phyloP scores from a whole-genome alignment of 176 grass and related monocot genomes.

The Aegilops speltoides region DNA sequence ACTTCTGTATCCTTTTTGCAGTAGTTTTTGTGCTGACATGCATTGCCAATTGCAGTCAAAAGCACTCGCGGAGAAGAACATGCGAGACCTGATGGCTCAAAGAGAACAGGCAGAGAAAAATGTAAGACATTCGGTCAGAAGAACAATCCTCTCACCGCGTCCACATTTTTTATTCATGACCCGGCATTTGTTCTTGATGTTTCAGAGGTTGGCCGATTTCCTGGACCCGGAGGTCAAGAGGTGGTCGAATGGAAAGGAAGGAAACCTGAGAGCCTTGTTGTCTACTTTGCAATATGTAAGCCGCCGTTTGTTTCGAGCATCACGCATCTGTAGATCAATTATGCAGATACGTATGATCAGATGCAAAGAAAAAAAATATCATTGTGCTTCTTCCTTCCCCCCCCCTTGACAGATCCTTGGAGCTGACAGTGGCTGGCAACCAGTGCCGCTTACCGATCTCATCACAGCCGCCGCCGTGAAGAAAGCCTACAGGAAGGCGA shows the following conservation, averaged over 20 bases:
- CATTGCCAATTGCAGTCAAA: conserved; percentile 57
- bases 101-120: conserved; percentile 96
- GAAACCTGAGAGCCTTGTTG: conserved; percentile 87
- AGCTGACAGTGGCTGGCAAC: conserved; percentile 85
- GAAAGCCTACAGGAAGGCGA: conserved; percentile 94
- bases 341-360: not conserved
- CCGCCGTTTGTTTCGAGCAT: not conserved
- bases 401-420: conserved; percentile 66
- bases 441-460: conserved; percentile 86
- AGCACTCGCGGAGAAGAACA: conserved; percentile 92
- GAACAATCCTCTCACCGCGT: not conserved
- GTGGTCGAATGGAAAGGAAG: conserved; percentile 98
- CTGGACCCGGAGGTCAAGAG: conserved; percentile 91
- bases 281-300: conserved; percentile 97
- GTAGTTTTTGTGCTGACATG: conserved; percentile 2
- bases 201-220: conserved; percentile 92
- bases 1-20: not conserved
- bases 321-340: not conserved
- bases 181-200: not conserved
- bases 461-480: conserved; percentile 87
- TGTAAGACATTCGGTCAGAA: conserved; percentile 44
- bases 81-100: conserved; percentile 76
- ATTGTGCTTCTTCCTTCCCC: not conserved
- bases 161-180: conserved; percentile 28
- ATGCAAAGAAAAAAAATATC: not conserved